Evolutionary conservation across 2,329 filamentous ascomycete species (phyloP), one percentile per base, ranked within the genome.

Genomic region (Phialophora macrospora): DNA sequence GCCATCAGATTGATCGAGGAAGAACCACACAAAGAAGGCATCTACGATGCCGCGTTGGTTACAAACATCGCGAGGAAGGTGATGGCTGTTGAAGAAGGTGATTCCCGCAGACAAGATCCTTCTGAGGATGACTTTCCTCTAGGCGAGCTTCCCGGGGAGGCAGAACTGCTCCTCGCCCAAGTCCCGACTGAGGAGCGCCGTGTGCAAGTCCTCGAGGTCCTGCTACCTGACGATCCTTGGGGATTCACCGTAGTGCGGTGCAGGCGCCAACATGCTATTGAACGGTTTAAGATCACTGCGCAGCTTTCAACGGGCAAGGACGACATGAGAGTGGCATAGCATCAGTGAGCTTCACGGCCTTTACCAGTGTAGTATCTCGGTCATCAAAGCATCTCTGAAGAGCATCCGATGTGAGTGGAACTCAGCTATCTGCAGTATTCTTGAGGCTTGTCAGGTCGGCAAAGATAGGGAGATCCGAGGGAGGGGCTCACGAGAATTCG

Each of bases 21-120:
- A 7, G 60, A 56, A 11, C 65, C 68, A 4, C 70, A 72, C 62
- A 66, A 67, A 52, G 73, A 75, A 55, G 73, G 72, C 1, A 71
- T 72, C 17, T 74, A 72, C 72, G 70, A 73, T 62, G 60, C 70
- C 11, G 26, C 12, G 6, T 44, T 73, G 4, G 65, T 67, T 3
- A 64, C 64, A 9, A 28, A 22, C 12, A 67, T 74, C 46, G 73
- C 64, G 2, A 12, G 51, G 17, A 30, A 70, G 38, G 58, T 73
- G 9, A 65, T 73, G 20, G 58, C 55, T 2, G 9, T 69, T 22
- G 70, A 71, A 60, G 66, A 68, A 55, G 51, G n/a, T 2, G 46
- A 14, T n/a, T 46, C 55, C 32, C 22, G 24, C 24, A 30, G 28
- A 11, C 11, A 44, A n/a, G 58, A 60, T 14, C 32, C n/a, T 12